Evolutionary conservation across 345 rosid species (phyloP), one percentile per base, ranked within the genome.

Genomic region (Boechera retrofracta): DNA sequence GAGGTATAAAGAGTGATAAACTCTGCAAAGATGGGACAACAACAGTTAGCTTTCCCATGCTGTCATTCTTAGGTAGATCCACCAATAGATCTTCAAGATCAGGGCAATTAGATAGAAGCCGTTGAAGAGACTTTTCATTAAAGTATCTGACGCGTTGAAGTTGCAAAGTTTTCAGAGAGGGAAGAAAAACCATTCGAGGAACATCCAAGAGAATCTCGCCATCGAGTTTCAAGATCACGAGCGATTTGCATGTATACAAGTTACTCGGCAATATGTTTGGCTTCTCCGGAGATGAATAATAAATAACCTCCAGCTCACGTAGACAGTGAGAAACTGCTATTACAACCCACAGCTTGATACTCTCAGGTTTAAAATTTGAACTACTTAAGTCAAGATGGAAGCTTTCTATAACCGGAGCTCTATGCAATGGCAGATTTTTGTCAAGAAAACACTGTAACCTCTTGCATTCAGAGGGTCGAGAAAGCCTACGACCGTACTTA

Each of bases 11-110:
- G 54, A 69, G 11, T 16, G 74, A 42, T 18, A 69, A 69, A 29
- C 28, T 41, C 64, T 6, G 32, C 73, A 69, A 69, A 42, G 64
- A 42, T 41, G 73, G 75, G 12, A 33, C 35, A 58, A 13, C 47
- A 33, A 71, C n/a, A 7, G 36, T 45, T 24, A 58, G 35, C 57
- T 45, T 45, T 8, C n/a, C 1, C 15, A 4, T 71, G 33, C 0
- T 1, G n/a, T 1, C 10, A 2, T 1, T 0, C 0, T 1, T 5
- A 32, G 0, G 0, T 5, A 45, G 45, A 4, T 4, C 0, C 56
- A 71, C 59, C 21, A 2, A 4, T 3, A 49, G 47, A 49, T 49
- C 71, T 33, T 49, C 47, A 51, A 67, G 71, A 35, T 51, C 5
- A 35, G 59, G 60, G 24, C 59, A 67, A 21, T 35, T 67, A 35